Base-by-base conservation (phyloP, 1,284 basidiomycete species). In the Cutaneotrichosporon arboriforme region DNA sequence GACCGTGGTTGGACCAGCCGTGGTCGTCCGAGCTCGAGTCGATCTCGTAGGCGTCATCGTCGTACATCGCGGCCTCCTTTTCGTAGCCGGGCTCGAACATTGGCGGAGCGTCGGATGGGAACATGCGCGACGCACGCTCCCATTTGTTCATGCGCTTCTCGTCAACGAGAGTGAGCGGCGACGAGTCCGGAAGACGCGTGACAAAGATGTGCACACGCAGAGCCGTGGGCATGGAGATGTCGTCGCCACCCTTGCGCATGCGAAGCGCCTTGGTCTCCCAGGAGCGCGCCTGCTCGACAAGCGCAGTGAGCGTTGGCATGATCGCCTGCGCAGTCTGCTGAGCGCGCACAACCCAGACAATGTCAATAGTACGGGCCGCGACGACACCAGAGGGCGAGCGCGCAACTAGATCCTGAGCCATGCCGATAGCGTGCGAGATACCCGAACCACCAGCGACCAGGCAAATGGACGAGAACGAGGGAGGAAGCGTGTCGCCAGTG, bases 381-480 rank as follows among this genome's bases (percentile, higher is more conserved):
- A 76, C 72, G n/a, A 61, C 63, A 40, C 70, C 70, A 8, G 63
- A 61, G 0, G 68, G 66, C 17, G 71, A 62, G 20, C 60, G 57
- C 4, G 47, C 52, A 18, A 74, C 55, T 4, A 76, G 60, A 48
- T 74, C 69, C 37, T 69, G 63, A 2, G 68, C 71, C 5, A 73
- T 45, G 15, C 61, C 55, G 17, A 74, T 60, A 8, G 70, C 55
- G 51, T 72, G 65, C 5, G 69, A 63, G 61, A 75, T 71, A 20
- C 75, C 75, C 2, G 69, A 70, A 12, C 75, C 75, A 14, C 72
- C 75, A 17, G 72, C 69, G 8, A 73, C 48, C 10, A 75, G 63
- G 36, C 73, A 43, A n/a, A 74, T 57, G 0, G 67, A 68, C 0
- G 71, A 70, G 59, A 72, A 77, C 2, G 71, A 64, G 2, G 64